Conservation (phyloP, 108 stramenopile genomes). For the Cyclotella choctawhatcheeana region DNA sequence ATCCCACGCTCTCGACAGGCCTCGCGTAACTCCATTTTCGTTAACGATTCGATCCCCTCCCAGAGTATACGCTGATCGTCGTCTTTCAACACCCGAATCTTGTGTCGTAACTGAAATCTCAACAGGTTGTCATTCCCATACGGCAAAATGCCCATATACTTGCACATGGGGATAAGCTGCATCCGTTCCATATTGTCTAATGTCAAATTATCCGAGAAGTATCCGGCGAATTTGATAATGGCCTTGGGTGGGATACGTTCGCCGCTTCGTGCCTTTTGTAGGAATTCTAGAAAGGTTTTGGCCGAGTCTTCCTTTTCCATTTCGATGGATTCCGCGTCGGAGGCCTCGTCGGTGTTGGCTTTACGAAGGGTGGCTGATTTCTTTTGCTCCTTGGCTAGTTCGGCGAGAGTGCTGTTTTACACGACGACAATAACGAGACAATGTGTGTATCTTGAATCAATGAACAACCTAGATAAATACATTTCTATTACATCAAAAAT, state of each 20-base stretch:
- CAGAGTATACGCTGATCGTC: constrained; percentile 98
- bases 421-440: background rate
- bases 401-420: constrained; percentile 72
- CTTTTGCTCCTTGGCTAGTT: constrained; percentile 88
- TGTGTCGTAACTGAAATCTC: constrained; percentile 93
- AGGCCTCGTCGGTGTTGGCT: constrained; percentile 50
- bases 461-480: background rate
- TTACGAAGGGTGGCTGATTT: constrained; percentile 61
- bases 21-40: constrained; percentile 96
- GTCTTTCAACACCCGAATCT: constrained; percentile 83
- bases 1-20: constrained; percentile 98
- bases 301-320: constrained; percentile 74
- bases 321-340: constrained; percentile 59
- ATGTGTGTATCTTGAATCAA: too few species aligned
- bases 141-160: constrained; percentile 95
- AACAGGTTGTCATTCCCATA: constrained; percentile 95
- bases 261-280: constrained; percentile 91
- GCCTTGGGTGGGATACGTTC: constrained; percentile 85
- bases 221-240: constrained; percentile 84
- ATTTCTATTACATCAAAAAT: too few species aligned
- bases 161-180: constrained; percentile 96
- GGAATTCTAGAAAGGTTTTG: constrained; percentile 84
- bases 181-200: constrained; percentile 97
- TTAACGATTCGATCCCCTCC: constrained; percentile 96
- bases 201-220: constrained; percentile 97